A percentile compares a stretch with the other conserved stretches of the same genome.
Conservation (phyloP, 805 yeast species). For the Saccharomycopsis fermentans region DNA sequence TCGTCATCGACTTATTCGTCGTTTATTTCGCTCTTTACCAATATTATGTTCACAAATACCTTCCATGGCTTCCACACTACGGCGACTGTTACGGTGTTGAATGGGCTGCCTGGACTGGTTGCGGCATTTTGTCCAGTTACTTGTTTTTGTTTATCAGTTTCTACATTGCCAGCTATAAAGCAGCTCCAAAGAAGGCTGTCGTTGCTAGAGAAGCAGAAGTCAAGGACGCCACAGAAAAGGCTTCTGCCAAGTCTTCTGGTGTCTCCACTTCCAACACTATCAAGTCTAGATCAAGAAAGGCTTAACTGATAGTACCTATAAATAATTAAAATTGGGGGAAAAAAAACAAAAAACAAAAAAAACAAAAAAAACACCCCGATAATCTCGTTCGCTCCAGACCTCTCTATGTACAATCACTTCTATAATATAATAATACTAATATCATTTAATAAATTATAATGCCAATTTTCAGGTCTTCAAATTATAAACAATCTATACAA, state of each 20-base stretch:
- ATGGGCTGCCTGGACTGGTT: conserved; percentile 88
- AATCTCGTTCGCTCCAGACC: not conserved
- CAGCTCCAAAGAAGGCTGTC: conserved; percentile 24
- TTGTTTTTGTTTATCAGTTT: conserved; percentile 84
- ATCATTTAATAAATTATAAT: not conserved
- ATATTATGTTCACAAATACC: conserved; percentile 49
- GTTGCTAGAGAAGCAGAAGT: conserved; percentile 17
- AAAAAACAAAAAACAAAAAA: not conserved
- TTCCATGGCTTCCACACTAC: conserved; percentile 54
- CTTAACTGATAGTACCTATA: too few species aligned
- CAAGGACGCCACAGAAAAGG: conserved; percentile 15
- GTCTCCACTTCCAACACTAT: conserved; percentile 7
- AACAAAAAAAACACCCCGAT: not conserved
- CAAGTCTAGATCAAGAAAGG: conserved; percentile 17
- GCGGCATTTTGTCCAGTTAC: conserved; percentile 78
- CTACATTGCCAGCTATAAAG: conserved; percentile 76
- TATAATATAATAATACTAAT: not conserved
- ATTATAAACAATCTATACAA: too few species aligned
- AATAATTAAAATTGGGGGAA: too few species aligned
- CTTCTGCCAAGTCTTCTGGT: conserved; percentile 19
- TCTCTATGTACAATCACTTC: not conserved
- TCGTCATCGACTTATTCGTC: conserved; percentile 77
- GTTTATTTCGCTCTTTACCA: conserved; percentile 86
- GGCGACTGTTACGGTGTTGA: conserved; percentile 90
- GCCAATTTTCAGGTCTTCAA: too few species aligned